Evolutionary conservation across 2,329 filamentous ascomycete genomes (phyloP), one percentile per base, ranked within the genome.

Genomic region (Hyphodiscus sp.): DNA sequence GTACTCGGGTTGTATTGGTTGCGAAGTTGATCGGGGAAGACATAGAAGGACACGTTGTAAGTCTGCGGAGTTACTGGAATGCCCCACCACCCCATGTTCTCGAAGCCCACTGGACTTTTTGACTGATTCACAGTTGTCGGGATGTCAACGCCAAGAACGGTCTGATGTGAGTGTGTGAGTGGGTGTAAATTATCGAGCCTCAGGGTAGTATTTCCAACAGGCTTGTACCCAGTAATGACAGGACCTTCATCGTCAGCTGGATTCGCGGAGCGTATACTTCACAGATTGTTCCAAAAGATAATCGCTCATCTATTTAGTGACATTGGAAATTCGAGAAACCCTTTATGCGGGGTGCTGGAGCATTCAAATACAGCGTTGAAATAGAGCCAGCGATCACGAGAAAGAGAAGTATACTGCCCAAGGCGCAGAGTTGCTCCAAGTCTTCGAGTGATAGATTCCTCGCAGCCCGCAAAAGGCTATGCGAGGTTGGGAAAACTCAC

Each of bases 171-270:
- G 18, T 49, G 51, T 1, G 57, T 52, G 9, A 60, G 41, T 26
- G 59, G 54, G n/a, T 52, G 56, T 18, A 53, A 56, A 23, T 51
- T 50, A 33, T 58, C 58, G 0, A 61, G 46, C n/a, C 51, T 43
- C 33, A 61, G 49, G 13, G 43, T 42, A 8, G 56, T 41, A n/a
- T 53, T 51, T 49, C 59, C 59, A 5, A 81, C 78, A 30, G 78
- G 77, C 75, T 77, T 80, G 67, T 75, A 81, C 0, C 78, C 78
- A 8, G 73, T 71, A 58, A 81, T 80, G 33, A 67, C 65, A 57
- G 80, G 71, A 9, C 78, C 78, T 47, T 43, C 7, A 74, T 63
- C 20, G 66, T 64, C 7, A 52, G 44, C 18, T 66, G 41, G 65
- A 1, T 63, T 59, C 15, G 59, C 68, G 1, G 69, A 23, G 68